These are phyloP conservation scores for Ammopiptanthus mongolicus DNA, from an alignment of 306 rosid genomes.

Conservation along the genomic window DNA sequence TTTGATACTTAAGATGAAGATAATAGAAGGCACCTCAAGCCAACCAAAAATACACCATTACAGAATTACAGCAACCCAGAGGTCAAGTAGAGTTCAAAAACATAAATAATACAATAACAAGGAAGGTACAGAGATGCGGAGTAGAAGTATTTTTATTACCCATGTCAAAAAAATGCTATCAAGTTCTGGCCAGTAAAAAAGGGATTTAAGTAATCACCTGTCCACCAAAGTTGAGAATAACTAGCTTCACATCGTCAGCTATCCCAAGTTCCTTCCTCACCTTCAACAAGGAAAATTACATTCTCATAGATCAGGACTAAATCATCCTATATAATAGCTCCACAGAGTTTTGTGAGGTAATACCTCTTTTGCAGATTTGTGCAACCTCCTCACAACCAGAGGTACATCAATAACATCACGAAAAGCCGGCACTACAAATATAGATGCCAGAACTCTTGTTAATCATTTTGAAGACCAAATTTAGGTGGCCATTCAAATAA, in stretches of 20 bases:
- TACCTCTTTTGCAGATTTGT: conserved; percentile 88
- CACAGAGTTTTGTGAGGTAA: conserved; percentile 6
- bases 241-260: conserved; percentile 63
- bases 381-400: conserved; percentile 89
- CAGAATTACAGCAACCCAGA: neutral
- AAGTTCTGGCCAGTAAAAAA: neutral
- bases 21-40: neutral
- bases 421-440: conserved; percentile 84
- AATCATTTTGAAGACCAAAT: neutral
- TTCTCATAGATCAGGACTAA: conserved; percentile 3
- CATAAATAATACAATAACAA: neutral
- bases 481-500: neutral
- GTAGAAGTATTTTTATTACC: neutral
- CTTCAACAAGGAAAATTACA: conserved; percentile 40
- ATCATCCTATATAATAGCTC: conserved; percentile 18
- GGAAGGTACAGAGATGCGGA: neutral
- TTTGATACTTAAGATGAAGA: neutral
- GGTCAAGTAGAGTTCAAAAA: neutral
- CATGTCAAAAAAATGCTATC: neutral
- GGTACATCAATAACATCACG: conserved; percentile 91
- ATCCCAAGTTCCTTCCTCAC: conserved; percentile 79
- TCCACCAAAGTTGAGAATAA: conserved; percentile 94
- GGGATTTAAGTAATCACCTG: conserved; percentile 53
- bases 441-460: conserved; percentile 3
- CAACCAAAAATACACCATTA: neutral